Conservation (phyloP, 306 rosid species). For the barrel medic (Medicago truncatula) region MtrunA17r5.0-ANR NC_053045.1:35682501-35683000, state of each 20-base stretch:
- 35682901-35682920: too few relatives aligned
- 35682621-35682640: slow-evolving; percentile 12
- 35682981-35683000: too few relatives aligned
- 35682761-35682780: neutral
- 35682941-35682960: too few relatives aligned
- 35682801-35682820: neutral
- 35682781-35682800: neutral
- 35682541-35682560: slow-evolving; percentile 17
- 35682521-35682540: slow-evolving; percentile 18
- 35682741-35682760: slow-evolving; percentile 12
- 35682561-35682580: slow-evolving; percentile 37
- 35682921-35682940: too few relatives aligned
- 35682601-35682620: slow-evolving; percentile 40
- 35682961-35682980: too few relatives aligned
- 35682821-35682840: too few relatives aligned
- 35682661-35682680: slow-evolving; percentile 42
- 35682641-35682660: slow-evolving; percentile 30
- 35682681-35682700: slow-evolving; percentile 51
- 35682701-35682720: neutral
- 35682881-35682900: too few relatives aligned
- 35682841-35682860: too few relatives aligned
- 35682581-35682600: slow-evolving; percentile 39
- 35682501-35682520: slow-evolving; percentile 7
- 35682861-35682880: too few relatives aligned
- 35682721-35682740: neutral